Base-by-base conservation (phyloP, 2,329 filamentous ascomycete genomes). In the Claviceps humidiphila region DNA sequence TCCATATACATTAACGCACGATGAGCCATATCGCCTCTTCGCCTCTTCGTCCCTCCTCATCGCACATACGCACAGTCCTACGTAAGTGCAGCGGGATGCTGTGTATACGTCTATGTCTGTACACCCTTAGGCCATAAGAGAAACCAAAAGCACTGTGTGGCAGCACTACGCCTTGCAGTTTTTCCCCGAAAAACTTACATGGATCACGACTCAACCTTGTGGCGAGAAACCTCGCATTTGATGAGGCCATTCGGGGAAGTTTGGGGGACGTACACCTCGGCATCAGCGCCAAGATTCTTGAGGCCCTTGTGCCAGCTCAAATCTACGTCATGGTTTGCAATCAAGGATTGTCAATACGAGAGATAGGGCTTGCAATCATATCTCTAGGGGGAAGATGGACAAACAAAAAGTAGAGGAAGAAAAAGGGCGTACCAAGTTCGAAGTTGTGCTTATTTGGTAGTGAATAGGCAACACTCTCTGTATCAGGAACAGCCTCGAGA, bases 371-470 rank as follows among this genome's bases (percentile, higher is more conserved):
- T 34, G 30, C 3, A 24, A 26, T 6, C 17, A 8, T 3, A 16
- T 8, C 14, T n/a, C 14, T 41, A 7, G 16, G n/a, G n/a, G n/a
- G 16, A 11, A 6, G 38, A 20, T 11, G 30, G 30, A 47, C 11
- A 20, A 20, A 20, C 4, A 16, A 43, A 2, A 47, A 14, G 9
- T 13, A 17, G 40, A 45, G 30, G 24, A 47, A 34, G 5, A 43
- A 26, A 53, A n/a, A 46, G 3, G 37, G 74, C 84, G 72, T 73
- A 89, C 82, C 86, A 68, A 97, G 84, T 71, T 97, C 91, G 65
- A 97, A 97, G 73, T 96, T 97, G 72, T 98, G 93, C 75, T 96
- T 97, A 76, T 98, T 98, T 11, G 93, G 93, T 63, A 98, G 76
- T 8, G 84, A 76, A 66, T 96, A 97, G 61, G 85, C 80, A 43